Evolutionary conservation across 2,329 filamentous ascomycete species (phyloP).

Genomic region (Calonectria hawksworthii): DNA sequence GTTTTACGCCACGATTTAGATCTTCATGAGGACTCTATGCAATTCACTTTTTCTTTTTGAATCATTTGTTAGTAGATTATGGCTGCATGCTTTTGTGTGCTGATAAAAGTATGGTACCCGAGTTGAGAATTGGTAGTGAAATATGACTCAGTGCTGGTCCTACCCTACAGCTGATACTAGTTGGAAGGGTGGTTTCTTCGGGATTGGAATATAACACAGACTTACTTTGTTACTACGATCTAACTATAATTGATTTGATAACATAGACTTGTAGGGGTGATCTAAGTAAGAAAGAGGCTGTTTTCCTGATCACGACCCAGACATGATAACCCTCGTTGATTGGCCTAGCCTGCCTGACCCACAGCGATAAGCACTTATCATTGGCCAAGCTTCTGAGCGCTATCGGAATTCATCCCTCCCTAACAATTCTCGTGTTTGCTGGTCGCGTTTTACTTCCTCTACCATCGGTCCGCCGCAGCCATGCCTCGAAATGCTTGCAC

Average conservation of each 20-base stretch:
- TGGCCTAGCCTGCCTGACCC: too few relatives aligned
- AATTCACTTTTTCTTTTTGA: too few relatives aligned
- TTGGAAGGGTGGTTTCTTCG: neutral
- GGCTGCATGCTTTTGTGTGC: neutral
- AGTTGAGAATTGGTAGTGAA: neutral
- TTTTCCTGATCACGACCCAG: too few relatives aligned
- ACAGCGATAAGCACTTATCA: neutral
- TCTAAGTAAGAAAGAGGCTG: too few relatives aligned
- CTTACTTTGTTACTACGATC: too few relatives aligned
- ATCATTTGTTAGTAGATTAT: too few relatives aligned
- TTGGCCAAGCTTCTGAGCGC: neutral
- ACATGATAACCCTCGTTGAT: too few relatives aligned
- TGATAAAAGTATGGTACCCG: neutral
- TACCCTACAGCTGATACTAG: neutral
- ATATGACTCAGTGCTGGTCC: neutral
- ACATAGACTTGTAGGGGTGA: too few relatives aligned
- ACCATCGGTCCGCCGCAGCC: neutral
- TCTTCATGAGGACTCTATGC: too few relatives aligned
- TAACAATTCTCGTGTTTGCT: neutral
- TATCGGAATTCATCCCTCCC: neutral
- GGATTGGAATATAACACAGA: neutral
- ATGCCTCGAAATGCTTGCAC: slow-evolving; percentile 11
- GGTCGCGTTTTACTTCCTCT: neutral
- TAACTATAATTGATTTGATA: too few relatives aligned
- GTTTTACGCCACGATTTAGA: too few relatives aligned